Evolutionary conservation across 352 stramenopile species (phyloP).

Genomic region (Phytophthora colocasiae): DNA sequence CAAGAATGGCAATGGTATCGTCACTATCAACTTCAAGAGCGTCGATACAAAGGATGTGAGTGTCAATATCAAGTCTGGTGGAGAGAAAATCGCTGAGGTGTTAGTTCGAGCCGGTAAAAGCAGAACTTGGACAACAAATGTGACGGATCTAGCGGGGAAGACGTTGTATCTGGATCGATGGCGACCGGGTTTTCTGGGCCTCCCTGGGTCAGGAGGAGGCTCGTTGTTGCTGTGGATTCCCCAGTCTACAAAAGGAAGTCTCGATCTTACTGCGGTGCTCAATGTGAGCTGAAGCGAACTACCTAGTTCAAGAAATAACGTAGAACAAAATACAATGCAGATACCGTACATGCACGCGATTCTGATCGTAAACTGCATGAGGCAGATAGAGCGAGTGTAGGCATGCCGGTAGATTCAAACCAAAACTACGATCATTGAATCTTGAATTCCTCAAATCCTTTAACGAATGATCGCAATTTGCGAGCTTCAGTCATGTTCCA

Average conservation of each 20-base stretch:
- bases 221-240: constrained; percentile 48
- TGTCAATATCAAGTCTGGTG: constrained; percentile 50
- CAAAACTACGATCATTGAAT: too few relatives aligned
- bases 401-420: too few relatives aligned
- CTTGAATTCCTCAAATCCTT: constrained; percentile 9
- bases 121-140: constrained; percentile 32
- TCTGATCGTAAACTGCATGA: too few relatives aligned
- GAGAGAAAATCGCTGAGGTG: constrained; percentile 41
- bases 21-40: constrained; percentile 47
- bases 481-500: background rate
- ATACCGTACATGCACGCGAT: background rate
- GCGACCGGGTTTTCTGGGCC: constrained; percentile 40
- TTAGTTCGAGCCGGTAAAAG: constrained; percentile 31
- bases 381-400: too few relatives aligned
- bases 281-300: constrained; percentile 20
- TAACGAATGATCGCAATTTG: background rate
- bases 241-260: constrained; percentile 28
- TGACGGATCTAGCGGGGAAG: constrained; percentile 38
- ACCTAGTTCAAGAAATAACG: background rate
- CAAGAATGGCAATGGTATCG: constrained; percentile 36
- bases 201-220: constrained; percentile 39
- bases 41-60: constrained; percentile 43
- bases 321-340: background rate
- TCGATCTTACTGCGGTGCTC: constrained; percentile 36
- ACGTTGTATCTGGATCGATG: constrained; percentile 53